These are phyloP conservation scores for Penicillium sp. DNA, from an alignment of 2,329 filamentous ascomycete genomes.

Conservation along the genomic window DNA sequence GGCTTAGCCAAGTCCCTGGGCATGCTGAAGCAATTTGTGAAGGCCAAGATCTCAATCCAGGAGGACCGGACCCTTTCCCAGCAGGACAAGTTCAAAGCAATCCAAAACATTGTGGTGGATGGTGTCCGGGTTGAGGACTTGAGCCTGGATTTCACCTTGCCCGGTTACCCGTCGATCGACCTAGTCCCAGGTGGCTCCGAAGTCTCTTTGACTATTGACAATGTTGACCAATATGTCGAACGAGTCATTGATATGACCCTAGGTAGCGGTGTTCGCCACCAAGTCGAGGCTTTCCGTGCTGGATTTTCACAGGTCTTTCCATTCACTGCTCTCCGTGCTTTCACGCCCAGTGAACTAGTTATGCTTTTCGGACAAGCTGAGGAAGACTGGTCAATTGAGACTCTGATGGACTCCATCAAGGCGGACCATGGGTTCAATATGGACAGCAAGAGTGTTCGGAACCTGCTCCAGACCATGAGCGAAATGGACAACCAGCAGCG, in stretches of 20 bases:
- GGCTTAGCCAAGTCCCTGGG: constrained; percentile 82
- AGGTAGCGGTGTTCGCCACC: constrained; percentile 79
- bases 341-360: constrained; percentile 92
- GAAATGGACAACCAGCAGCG: constrained; percentile 72
- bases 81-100: constrained; percentile 68
- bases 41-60: constrained; percentile 79
- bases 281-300: constrained; percentile 84
- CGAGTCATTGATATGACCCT: constrained; percentile 89
- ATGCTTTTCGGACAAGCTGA: constrained; percentile 90
- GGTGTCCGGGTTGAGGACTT: constrained; percentile 80
- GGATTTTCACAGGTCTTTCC: constrained; percentile 97
- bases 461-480: constrained; percentile 92
- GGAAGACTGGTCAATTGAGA: constrained; percentile 97
- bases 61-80: constrained; percentile 65
- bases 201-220: constrained; percentile 77
- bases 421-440: constrained; percentile 98
- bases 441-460: constrained; percentile 93
- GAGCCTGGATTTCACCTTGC: constrained; percentile 89
- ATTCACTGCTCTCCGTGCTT: constrained; percentile 86
- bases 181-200: constrained; percentile 73
- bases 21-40: constrained; percentile 80
- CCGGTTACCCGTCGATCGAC: constrained; percentile 85
- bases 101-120: constrained; percentile 70
- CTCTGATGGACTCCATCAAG: constrained; percentile 97
- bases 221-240: constrained; percentile 85